phyloP scores from a whole-genome alignment of 164 flowering plant genomes.

The Akebia trifoliata region DNA sequence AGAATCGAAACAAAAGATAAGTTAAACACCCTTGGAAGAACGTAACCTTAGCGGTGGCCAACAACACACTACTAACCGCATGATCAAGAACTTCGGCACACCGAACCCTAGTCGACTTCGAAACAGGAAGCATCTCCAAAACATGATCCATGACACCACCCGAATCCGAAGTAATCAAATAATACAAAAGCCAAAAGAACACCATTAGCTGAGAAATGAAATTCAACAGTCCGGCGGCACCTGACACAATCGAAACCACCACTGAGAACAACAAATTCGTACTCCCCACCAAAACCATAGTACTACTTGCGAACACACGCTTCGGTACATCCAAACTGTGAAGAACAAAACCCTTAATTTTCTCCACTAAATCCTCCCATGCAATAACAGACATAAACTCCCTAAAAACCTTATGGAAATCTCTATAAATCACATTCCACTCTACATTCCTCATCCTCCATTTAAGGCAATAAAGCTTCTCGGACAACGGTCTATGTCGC shows the following conservation, averaged over 20 bases:
- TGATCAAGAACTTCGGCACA: constrained; percentile 23
- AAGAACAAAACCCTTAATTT: constrained; percentile 17
- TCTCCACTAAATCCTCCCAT: constrained; percentile 20
- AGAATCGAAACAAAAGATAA: constrained; percentile 24
- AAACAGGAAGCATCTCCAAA: constrained; percentile 21
- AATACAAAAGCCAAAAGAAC: constrained; percentile 24
- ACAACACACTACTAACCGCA: constrained; percentile 21
- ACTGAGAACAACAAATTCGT: constrained; percentile 13
- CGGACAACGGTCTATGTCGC: constrained; percentile 3
- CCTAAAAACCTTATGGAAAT: constrained; percentile 12
- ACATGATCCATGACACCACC: constrained; percentile 26
- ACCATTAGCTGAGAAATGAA: constrained; percentile 20
- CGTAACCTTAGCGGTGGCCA: constrained; percentile 25
- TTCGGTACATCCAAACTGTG: constrained; percentile 22
- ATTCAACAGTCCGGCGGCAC: constrained; percentile 21
- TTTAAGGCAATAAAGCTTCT: constrained; percentile 12
- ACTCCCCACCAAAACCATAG: constrained; percentile 15
- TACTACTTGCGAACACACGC: constrained; percentile 16
- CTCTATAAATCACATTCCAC: constrained; percentile 17
- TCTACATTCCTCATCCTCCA: constrained; percentile 11
- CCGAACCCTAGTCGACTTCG: constrained; percentile 15
- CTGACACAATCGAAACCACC: constrained; percentile 16
- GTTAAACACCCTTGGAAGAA: constrained; percentile 24
- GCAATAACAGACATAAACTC: constrained; percentile 17
- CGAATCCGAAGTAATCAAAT: constrained; percentile 21